phyloP scores from a whole-genome alignment of 495 filamentous ascomycete species.

The Lepraria neglecta region DNA sequence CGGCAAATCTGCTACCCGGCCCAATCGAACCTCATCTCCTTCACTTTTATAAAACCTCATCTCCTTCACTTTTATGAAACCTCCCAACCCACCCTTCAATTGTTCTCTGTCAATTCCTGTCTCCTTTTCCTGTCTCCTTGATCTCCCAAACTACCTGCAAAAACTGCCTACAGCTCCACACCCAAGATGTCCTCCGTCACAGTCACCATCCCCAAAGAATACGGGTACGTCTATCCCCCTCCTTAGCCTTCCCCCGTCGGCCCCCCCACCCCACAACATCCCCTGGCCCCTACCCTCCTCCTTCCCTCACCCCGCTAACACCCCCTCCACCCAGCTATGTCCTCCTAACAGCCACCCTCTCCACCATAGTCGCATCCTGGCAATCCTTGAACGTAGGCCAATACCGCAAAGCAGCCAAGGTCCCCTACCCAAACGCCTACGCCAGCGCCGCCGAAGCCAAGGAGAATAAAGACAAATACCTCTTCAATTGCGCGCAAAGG shows the following conservation, averaged over 20 bases:
- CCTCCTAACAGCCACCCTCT: slow-evolving; percentile 54
- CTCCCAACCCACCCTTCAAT: too few relatives aligned
- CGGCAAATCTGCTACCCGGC: too few relatives aligned
- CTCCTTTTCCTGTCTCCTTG: too few relatives aligned
- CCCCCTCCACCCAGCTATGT: slow-evolving; percentile 40
- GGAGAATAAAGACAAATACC: slow-evolving; percentile 45
- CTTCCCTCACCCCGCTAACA: not conserved
- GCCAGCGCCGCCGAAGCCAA: slow-evolving; percentile 53
- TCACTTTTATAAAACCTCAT: too few relatives aligned
- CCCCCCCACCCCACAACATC: too few relatives aligned
- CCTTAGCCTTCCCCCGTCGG: too few relatives aligned
- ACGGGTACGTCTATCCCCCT: too few relatives aligned
- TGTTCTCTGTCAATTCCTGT: too few relatives aligned
- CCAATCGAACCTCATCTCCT: too few relatives aligned
- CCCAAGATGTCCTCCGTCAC: slow-evolving; percentile 26
- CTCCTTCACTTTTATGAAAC: too few relatives aligned
- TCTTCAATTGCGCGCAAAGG: slow-evolving; percentile 65
- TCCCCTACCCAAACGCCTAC: slow-evolving; percentile 60
- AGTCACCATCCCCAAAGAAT: slow-evolving; percentile 39
- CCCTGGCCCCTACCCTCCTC: too few relatives aligned
- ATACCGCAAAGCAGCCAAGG: slow-evolving; percentile 48
- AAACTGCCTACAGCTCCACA: not conserved
- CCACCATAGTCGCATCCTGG: slow-evolving; percentile 43
- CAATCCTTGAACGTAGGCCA: slow-evolving; percentile 43
- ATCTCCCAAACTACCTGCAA: too few relatives aligned